Conservation (phyloP, 345 rosid species). For the Citrus cavaleriei region DNA sequence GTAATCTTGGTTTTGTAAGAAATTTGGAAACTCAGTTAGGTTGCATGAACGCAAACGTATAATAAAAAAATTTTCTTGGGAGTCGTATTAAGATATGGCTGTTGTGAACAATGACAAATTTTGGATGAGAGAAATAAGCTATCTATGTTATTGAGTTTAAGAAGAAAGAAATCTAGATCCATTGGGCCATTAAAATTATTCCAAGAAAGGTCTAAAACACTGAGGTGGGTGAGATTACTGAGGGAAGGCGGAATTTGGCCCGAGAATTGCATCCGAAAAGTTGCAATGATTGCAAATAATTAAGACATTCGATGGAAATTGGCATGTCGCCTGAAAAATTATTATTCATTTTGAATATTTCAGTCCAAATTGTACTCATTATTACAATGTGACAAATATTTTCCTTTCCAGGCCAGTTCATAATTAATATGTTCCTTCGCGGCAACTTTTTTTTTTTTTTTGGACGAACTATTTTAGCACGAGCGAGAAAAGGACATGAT, state of each 20-base stretch:
- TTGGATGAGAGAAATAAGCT: neutral
- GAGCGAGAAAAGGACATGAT: too few species aligned
- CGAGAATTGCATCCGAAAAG: neutral
- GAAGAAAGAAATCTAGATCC: neutral
- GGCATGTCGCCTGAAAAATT: neutral
- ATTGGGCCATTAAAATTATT: neutral
- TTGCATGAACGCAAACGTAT: neutral
- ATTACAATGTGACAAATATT: too few species aligned
- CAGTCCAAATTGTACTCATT: too few species aligned
- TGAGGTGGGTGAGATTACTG: neutral
- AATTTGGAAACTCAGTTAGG: neutral
- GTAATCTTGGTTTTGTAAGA: neutral
- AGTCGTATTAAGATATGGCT: neutral
- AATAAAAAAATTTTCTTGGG: neutral
- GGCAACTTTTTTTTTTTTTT: too few species aligned
- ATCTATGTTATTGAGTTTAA: neutral
- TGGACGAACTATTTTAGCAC: too few species aligned
- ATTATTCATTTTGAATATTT: neutral
- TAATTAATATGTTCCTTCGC: too few species aligned
- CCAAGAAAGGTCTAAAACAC: neutral
- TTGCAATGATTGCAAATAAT: neutral
- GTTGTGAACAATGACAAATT: neutral
- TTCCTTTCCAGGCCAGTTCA: too few species aligned
- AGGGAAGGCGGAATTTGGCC: neutral
- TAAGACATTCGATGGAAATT: too few species aligned